Base-by-base conservation (phyloP, 495 filamentous ascomycete species). In the Tetracladium setigerum region DNA sequence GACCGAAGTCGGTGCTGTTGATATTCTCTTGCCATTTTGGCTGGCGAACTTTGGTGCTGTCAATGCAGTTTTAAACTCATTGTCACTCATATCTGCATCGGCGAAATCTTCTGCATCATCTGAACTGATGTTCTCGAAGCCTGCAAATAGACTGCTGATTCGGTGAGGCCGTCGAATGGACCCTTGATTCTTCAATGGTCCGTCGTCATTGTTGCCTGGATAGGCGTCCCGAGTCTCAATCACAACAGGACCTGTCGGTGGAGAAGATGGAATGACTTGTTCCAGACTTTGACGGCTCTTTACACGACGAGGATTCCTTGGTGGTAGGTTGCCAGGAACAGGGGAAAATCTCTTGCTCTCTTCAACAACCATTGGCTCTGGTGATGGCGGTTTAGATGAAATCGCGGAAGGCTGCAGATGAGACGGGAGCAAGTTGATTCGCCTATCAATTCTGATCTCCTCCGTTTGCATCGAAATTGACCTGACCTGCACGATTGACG, bases 401-500 rank as follows among this genome's bases (percentile, higher is more conserved):
- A 84, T 78, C 41, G 82, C 73, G 7, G 86, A 88, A 2, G 89
- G 83, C 30, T 86, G 77, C 41, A 95, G 71, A 58, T 89, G 83
- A 1, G 84, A 76, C 16, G 87, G 86, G 14, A 95, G 66, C 57
- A 78, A 84, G 35, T 81, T 73, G 22, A 83, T 70, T 44, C 88
- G 75, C 66, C 76, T 77, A 61, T 90, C 89, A 14, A 89, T 72
- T 37, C 81, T 70, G 50, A 95, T 95, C 50, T 84, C 82, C 46
- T 96, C 89, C 9, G 92, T 98, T 69, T 98, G 94, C 36, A 95
- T 78, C 4, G 85, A 82, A 14, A 77, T 56, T 13, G 88, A 87
- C 35, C 76, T 76, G 11, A 78, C 82, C 6, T 71, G 58, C 11
- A 63, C 55, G 47, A 62, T 55, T 54, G 55, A 50, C 12, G 65